Evolutionary conservation across 2,329 filamentous ascomycete species (phyloP), one percentile per base, ranked within the genome.

Genomic region (Diaporthe nobilis): DNA sequence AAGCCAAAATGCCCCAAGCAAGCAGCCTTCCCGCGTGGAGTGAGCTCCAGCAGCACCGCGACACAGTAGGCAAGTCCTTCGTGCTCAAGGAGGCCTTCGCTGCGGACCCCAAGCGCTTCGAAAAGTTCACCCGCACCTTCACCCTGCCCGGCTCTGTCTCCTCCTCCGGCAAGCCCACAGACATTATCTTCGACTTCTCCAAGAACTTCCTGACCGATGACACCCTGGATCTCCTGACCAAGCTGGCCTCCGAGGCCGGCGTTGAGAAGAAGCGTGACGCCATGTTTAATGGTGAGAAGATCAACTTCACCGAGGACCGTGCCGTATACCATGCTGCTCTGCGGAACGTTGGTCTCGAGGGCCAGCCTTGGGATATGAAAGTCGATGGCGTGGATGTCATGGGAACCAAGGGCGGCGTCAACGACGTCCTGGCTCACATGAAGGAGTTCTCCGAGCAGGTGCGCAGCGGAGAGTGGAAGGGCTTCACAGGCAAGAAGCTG

Each of bases 151-250:
- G 95, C 86, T 85, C 90, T 72, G 93, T 94, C 80, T 94, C 97
- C 82, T 82, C 82, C 77, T 79, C 78, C 71, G 76, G 79, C 72
- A 78, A 79, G 77, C 90, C 90, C 82, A 93, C 92, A 80, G 95
- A 98, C 79, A 97, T 97, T 82, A 91, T 99, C 78, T 99, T 98
- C 86, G 97, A 99, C 87, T 99, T 98, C 88, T 97, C 94, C 89
- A 99, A 99, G 92, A 99, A 99, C 91, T 96, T 99, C 86, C 85
- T 98, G 81, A 97, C 94, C 77, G 94, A 98, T 80, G 96, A 98
- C 87, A 98, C 96, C 6, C 89, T 98, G 71, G 90, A 93, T 79
- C 90, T 98, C 68, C 91, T 99, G 72, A 90, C 97, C 81, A 93
- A 98, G 88, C 92, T 99, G 39, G 97, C 97, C 78, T 93, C 96